phyloP scores from a whole-genome alignment of 2,329 filamentous ascomycete genomes.

The Claviceps sp. region DNA sequence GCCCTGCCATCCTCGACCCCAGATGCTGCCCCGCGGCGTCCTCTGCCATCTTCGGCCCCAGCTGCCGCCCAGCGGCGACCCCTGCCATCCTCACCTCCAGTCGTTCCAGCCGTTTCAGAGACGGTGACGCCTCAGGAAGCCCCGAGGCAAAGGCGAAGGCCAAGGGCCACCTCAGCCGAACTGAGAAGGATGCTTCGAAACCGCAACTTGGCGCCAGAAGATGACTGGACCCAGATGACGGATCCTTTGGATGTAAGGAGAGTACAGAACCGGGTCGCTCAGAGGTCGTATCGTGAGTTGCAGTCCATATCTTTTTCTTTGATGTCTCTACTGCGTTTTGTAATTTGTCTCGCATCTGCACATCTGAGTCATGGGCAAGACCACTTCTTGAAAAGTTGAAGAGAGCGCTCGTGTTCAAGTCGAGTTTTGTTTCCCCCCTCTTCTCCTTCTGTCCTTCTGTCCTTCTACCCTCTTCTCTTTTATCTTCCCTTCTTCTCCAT shows the following conservation, averaged over 20 bases:
- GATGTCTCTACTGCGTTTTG: not conserved
- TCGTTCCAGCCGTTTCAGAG: too few relatives aligned
- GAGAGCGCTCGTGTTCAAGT: too few relatives aligned
- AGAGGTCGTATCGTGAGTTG: conserved; percentile 16
- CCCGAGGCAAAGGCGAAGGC: too few relatives aligned
- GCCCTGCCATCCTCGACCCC: not conserved
- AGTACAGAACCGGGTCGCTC: conserved; percentile 9
- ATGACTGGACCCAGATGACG: conserved; percentile 9
- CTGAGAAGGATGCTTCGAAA: not conserved
- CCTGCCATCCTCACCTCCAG: too few relatives aligned
- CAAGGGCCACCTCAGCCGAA: too few relatives aligned
- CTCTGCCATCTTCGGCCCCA: not conserved
- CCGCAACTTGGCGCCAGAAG: conserved; percentile 5
- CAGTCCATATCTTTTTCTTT: not conserved
- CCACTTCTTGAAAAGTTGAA: not conserved
- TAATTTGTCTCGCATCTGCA: not conserved
- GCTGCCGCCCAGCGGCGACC: too few relatives aligned
- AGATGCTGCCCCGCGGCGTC: not conserved
- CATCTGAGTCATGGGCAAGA: not conserved
- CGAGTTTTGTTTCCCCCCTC: too few relatives aligned
- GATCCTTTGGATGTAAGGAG: conserved; percentile 7
- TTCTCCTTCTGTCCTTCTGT: too few relatives aligned
- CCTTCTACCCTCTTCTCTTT: too few relatives aligned
- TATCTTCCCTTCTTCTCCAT: too few relatives aligned
- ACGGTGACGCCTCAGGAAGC: too few relatives aligned